Evolutionary conservation across 2,329 filamentous ascomycete genomes (phyloP).

Genomic region (Colletotrichum tropicicola): DNA sequence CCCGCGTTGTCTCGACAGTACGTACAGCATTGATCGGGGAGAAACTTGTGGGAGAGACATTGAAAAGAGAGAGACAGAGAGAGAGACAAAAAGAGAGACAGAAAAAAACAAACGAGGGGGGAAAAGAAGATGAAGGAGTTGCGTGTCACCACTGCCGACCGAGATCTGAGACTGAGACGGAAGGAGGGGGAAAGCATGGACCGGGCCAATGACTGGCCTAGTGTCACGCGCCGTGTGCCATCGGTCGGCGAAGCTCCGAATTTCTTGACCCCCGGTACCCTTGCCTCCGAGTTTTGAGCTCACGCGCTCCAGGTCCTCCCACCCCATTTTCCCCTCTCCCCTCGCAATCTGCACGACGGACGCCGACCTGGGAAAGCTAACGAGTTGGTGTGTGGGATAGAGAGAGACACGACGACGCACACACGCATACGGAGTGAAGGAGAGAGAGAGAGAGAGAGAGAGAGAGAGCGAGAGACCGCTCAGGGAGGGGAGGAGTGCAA

Average conservation of each 20-base stretch:
- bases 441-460: neutral
- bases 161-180: slow-evolving; percentile 4
- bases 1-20: too few relatives aligned
- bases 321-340: too few relatives aligned
- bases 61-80: too few relatives aligned
- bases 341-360: neutral
- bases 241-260: slow-evolving; percentile 20
- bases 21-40: too few relatives aligned
- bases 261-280: slow-evolving; percentile 4
- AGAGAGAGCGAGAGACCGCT: neutral
- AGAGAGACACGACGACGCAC: neutral
- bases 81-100: too few relatives aligned
- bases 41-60: too few relatives aligned
- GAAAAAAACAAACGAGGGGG: neutral
- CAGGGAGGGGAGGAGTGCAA: too few relatives aligned
- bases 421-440: neutral
- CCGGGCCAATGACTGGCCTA: neutral
- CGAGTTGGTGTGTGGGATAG: too few relatives aligned
- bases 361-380: neutral
- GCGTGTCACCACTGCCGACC: neutral
- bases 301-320: neutral
- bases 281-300: slow-evolving; percentile 24
- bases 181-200: neutral
- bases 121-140: neutral
- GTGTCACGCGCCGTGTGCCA: neutral